Evolutionary conservation across 495 filamentous ascomycete genomes (phyloP).

Genomic region (Xylaria longipes): DNA sequence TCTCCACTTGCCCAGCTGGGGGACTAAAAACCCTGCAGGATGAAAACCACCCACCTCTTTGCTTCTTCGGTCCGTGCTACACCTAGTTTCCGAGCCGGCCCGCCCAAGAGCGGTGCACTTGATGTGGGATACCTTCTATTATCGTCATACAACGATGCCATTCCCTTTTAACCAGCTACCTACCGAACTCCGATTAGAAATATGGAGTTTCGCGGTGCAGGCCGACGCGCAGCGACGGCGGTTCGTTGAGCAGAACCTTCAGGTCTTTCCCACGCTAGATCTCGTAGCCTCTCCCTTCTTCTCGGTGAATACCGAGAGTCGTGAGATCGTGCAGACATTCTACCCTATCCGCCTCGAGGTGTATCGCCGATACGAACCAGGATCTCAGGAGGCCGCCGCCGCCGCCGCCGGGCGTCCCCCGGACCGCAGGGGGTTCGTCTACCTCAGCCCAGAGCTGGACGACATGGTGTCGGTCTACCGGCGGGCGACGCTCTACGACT

Average conservation of each 20-base stretch:
- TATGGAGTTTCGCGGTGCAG: constrained; percentile 37
- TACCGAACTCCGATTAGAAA: constrained; percentile 48
- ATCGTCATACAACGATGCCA: not conserved
- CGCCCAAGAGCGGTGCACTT: not conserved
- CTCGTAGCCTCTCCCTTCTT: constrained; percentile 20
- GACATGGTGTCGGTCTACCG: constrained; percentile 18
- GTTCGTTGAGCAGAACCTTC: constrained; percentile 18
- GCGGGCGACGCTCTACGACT: constrained; percentile 12
- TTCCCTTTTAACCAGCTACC: constrained; percentile 50
- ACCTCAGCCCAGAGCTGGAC: constrained; percentile 14
- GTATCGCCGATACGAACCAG: constrained; percentile 12
- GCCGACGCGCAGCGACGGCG: constrained; percentile 7
- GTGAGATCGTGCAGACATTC: constrained; percentile 10
- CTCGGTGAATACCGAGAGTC: constrained; percentile 19
- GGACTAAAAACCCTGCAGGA: not conserved
- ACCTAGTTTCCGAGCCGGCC: not conserved
- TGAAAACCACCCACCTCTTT: not conserved
- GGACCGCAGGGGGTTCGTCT: constrained; percentile 8
- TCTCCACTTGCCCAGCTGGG: constrained; percentile 9
- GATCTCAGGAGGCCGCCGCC: not conserved
- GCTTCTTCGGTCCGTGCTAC: not conserved
- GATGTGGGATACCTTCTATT: not conserved
- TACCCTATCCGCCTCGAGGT: constrained; percentile 20
- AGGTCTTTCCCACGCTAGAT: constrained; percentile 16
- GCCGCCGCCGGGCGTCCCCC: not conserved